phyloP scores from a whole-genome alignment of 2,329 filamentous ascomycete genomes.

The Botryotinia globosa region DNA sequence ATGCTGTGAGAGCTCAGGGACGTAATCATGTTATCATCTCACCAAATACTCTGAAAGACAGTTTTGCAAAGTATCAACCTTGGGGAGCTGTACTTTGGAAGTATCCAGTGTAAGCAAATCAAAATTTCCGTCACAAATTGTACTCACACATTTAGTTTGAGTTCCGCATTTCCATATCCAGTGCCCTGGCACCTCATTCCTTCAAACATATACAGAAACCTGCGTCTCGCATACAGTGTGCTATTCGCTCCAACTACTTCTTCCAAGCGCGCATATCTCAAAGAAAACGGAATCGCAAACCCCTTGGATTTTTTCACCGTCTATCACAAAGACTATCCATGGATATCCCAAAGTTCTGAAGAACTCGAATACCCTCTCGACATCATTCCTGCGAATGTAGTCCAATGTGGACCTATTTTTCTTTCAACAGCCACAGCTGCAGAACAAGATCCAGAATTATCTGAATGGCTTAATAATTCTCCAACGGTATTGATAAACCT shows the following conservation, averaged over 20 bases:
- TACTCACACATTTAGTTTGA: background rate
- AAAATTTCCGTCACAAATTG: background rate
- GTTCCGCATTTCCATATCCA: conserved; percentile 46
- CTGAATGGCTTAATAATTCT: conserved; percentile 42
- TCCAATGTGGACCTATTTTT: conserved; percentile 47
- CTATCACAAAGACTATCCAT: conserved; percentile 23
- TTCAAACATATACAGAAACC: conserved; percentile 42
- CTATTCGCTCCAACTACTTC: conserved; percentile 22
- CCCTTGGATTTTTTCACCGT: conserved; percentile 10
- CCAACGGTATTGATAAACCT: conserved; percentile 48
- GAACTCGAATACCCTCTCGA: conserved; percentile 39
- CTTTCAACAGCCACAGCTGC: conserved; percentile 36
- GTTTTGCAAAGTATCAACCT: conserved; percentile 41
- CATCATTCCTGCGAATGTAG: conserved; percentile 41
- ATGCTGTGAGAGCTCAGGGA: conserved; percentile 42
- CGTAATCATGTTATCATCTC: conserved; percentile 37
- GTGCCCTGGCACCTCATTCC: conserved; percentile 44
- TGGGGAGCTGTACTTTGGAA: conserved; percentile 40
- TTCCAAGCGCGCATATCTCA: conserved; percentile 30
- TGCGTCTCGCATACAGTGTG: conserved; percentile 30
- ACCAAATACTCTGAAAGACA: conserved; percentile 45
- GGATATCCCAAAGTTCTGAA: conserved; percentile 26
- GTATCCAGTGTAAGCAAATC: conserved; percentile 38
- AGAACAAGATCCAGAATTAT: conserved; percentile 43
- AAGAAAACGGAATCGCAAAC: conserved; percentile 27